Conservation (phyloP, 192 early-diverging fungal species). For the Mortierella hygrophila region DNA sequence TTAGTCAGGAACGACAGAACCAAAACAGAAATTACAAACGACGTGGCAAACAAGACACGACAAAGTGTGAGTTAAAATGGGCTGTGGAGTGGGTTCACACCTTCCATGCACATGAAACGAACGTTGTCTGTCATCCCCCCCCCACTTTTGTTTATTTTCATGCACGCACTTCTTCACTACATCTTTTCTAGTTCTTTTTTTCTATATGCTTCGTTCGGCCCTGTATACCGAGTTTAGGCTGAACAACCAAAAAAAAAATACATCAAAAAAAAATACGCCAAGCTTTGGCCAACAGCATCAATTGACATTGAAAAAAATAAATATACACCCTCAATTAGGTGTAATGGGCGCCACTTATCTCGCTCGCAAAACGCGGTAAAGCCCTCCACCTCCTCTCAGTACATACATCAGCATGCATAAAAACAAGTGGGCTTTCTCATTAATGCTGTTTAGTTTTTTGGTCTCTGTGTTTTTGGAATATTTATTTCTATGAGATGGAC, state of each 20-base stretch:
- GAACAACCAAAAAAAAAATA: neutral
- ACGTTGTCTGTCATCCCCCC: neutral
- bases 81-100: neutral
- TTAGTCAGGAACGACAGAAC: no score
- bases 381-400: neutral
- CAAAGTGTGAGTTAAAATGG: neutral
- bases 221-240: conserved; percentile 1
- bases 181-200: no score
- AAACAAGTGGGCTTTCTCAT: neutral
- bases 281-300: neutral
- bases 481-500: conserved; percentile 8
- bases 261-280: neutral
- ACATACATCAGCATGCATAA: neutral
- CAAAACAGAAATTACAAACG: neutral
- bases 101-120: neutral
- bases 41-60: neutral
- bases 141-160: no score
- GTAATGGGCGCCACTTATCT: neutral
- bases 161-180: no score
- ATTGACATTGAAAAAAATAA: neutral
- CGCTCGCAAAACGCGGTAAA: neutral
- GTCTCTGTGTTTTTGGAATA: neutral
- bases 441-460: neutral
- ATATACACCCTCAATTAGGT: neutral
- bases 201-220: neutral